Conservation (phyloP, 495 filamentous ascomycete species). For the Cetradonia linearis region DNA sequence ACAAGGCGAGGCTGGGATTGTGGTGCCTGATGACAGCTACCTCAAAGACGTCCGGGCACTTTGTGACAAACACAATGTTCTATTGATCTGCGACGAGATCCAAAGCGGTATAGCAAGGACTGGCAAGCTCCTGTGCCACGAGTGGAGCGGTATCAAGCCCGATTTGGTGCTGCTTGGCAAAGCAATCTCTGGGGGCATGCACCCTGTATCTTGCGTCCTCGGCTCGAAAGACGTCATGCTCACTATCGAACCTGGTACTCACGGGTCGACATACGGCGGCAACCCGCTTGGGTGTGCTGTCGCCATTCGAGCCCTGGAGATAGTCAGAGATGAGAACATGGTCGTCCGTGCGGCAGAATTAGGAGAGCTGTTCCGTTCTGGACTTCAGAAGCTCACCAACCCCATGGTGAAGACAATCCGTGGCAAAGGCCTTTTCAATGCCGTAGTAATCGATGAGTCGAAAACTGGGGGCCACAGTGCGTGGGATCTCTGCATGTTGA, state of each 20-base stretch:
- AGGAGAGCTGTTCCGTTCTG: slow-evolving; percentile 74
- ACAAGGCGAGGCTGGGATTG: slow-evolving; percentile 94
- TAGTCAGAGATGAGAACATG: slow-evolving; percentile 84
- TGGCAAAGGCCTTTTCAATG: slow-evolving; percentile 91
- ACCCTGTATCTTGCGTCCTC: slow-evolving; percentile 91
- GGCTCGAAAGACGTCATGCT: slow-evolving; percentile 89
- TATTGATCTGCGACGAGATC: slow-evolving; percentile 97
- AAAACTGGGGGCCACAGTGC: slow-evolving; percentile 75
- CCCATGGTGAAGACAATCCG: slow-evolving; percentile 75
- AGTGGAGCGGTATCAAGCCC: slow-evolving; percentile 92
- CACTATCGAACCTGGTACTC: slow-evolving; percentile 91
- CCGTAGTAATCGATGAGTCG: slow-evolving; percentile 89
- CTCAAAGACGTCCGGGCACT: slow-evolving; percentile 68
- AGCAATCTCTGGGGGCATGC: slow-evolving; percentile 96
- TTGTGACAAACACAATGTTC: slow-evolving; percentile 87
- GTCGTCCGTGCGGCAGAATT: slow-evolving; percentile 70
- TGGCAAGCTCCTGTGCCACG: slow-evolving; percentile 81
- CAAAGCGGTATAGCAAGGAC: slow-evolving; percentile 96
- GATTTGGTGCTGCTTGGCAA: slow-evolving; percentile 93
- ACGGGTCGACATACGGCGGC: slow-evolving; percentile 94
- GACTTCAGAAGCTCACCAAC: slow-evolving; percentile 57
- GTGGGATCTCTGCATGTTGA: slow-evolving; percentile 94
- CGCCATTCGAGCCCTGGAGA: slow-evolving; percentile 88
- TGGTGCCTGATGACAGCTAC: slow-evolving; percentile 89
- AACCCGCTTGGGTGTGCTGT: slow-evolving; percentile 97